Conservation (phyloP, 768 basidiomycete species). For the Tylopilus felleus region DNA sequence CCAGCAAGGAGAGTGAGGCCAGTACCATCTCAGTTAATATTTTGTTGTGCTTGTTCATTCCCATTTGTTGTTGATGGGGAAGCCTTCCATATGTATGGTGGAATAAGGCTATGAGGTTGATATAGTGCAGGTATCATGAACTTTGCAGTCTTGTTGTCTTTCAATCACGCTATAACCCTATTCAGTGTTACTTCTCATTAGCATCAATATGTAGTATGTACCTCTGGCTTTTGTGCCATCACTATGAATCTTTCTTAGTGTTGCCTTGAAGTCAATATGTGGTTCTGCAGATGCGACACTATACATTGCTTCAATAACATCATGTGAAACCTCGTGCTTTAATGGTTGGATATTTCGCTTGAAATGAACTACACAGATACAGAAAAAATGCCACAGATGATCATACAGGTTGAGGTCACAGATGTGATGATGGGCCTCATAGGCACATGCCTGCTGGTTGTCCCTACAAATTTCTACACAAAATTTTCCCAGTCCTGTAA, state of each 20-base stretch:
- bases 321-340: too few relatives aligned
- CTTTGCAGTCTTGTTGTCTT: background rate
- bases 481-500: constrained; percentile 2
- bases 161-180: background rate
- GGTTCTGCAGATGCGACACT: background rate
- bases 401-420: too few relatives aligned
- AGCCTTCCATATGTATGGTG: background rate
- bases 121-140: constrained; percentile 1
- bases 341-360: too few relatives aligned
- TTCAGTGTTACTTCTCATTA: too few relatives aligned
- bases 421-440: background rate
- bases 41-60: constrained; percentile 2
- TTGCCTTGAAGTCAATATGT: background rate
- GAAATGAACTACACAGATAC: too few relatives aligned
- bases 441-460: background rate
- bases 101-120: constrained; percentile 1
- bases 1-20: background rate
- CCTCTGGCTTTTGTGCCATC: background rate
- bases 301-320: too few relatives aligned
- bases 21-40: constrained; percentile 1
- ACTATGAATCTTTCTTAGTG: background rate
- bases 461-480: constrained; percentile 1
- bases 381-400: too few relatives aligned
- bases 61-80: constrained; percentile 6
- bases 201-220: background rate